Base-by-base conservation (phyloP, 495 filamentous ascomycete species). In the Hypomontagnella submonticulosa region DNA sequence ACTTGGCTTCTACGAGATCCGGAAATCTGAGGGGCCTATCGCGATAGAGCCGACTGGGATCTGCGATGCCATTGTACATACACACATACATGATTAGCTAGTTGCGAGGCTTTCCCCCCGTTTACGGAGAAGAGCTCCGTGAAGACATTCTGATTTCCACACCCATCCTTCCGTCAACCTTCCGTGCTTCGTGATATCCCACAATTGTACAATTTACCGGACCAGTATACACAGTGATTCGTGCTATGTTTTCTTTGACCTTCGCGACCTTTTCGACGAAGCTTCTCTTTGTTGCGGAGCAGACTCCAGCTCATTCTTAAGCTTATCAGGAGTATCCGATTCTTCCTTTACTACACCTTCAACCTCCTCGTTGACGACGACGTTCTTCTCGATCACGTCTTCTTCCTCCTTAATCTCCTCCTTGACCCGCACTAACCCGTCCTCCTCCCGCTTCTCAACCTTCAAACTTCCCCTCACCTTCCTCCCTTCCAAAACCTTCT, bases 401-500 rank as follows among this genome's bases (percentile, higher is more conserved):
- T 65, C 56, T 51, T 64, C 60, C 36, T 57, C 66, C 62, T 73
- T 57, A 8, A 65, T 46, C 47, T 72, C 68, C 0, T 67, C 51
- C 52, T 74, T 72, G 0, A 68, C 57, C 6, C 6, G 23, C 1
- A 49, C 53, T 11, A 61, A 44, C 19, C 58, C 60, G 13, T 62
- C 66, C 18, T 52, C 60, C n/a, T 66, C 66, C 54, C 66, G 64
- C 32, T 57, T 69, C 52, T 63, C 59, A 27, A 72, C 56, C 27
- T 51, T 50, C 32, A 37, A 65, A 9, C 58, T 64, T 54, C 73
- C 75, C 62, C 71, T 73, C 34, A 71, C 73, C 74, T 62, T 78
- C 66, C 74, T 71, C 44, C 83, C 83, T 67, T 80, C 72, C 18
- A 74, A 76, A 11, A 84, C 83, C 73, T 83, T 84, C 63, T 78